Conservation (phyloP, 2,329 filamentous ascomycete genomes). For the Alternaria longipes region DNA sequence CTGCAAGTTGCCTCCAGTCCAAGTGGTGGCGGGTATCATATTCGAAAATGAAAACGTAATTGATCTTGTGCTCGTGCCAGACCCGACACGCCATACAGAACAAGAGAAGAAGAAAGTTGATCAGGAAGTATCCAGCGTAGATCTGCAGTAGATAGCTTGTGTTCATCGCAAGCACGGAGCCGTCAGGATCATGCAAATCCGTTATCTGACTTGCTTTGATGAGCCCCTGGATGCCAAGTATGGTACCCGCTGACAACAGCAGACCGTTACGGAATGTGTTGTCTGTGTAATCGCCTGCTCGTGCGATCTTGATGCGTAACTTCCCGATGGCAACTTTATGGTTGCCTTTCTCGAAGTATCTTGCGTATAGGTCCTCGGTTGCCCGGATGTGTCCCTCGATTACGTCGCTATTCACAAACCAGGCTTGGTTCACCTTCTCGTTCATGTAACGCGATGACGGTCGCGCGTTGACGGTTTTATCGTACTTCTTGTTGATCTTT, state of each 20-base stretch:
- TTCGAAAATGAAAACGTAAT: conserved; percentile 97
- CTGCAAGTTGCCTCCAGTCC: conserved; percentile 87
- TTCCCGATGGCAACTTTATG: conserved; percentile 91
- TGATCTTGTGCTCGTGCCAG: conserved; percentile 87
- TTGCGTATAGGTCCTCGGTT: conserved; percentile 90
- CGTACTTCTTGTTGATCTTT: conserved; percentile 99
- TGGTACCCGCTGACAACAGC: conserved; percentile 52
- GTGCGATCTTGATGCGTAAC: conserved; percentile 74
- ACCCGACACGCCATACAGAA: conserved; percentile 86
- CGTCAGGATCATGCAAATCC: conserved; percentile 25
- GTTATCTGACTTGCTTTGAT: conserved; percentile 50
- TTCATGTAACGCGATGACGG: conserved; percentile 84
- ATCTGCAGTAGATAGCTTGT: conserved; percentile 73
- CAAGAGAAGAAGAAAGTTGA: conserved; percentile 79
- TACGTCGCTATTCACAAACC: conserved; percentile 90
- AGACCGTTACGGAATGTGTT: conserved; percentile 68
- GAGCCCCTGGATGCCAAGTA: conserved; percentile 56
- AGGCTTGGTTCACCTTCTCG: conserved; percentile 88
- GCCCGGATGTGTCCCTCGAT: conserved; percentile 81
- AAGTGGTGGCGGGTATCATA: conserved; percentile 86
- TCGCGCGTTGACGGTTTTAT: conserved; percentile 84
- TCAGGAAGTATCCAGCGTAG: conserved; percentile 90
- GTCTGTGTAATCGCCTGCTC: conserved; percentile 67
- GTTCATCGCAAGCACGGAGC: conserved; percentile 31
- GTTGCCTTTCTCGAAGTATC: conserved; percentile 94